Conservation (phyloP, 2,329 filamentous ascomycete genomes). For the Exophiala viscosa region DNA sequence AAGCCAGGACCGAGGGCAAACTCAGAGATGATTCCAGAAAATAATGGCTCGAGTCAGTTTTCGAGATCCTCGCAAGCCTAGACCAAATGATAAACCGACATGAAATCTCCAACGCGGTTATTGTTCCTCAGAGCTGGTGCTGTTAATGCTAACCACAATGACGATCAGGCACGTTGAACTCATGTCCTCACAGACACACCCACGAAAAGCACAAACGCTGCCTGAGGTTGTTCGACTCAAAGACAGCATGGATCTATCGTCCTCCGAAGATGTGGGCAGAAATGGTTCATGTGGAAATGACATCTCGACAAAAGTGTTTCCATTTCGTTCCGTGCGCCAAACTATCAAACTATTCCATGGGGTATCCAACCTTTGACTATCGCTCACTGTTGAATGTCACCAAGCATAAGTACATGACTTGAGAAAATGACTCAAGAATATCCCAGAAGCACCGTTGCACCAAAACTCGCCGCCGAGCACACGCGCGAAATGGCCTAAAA, state of each 20-base stretch:
- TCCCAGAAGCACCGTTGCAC: no score
- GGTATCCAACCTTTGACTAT: neutral
- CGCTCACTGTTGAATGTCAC: neutral
- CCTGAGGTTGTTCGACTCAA: no score
- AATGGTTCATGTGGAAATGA: no score
- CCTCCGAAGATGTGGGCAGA: neutral
- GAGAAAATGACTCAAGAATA: no score
- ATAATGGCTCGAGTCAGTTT: neutral
- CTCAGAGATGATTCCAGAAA: constrained; percentile 1
- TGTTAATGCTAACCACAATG: neutral
- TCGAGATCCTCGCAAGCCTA: constrained; percentile 8
- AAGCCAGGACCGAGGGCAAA: neutral
- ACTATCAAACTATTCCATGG: neutral
- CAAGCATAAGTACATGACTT: neutral
- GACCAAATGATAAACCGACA: constrained; percentile 15
- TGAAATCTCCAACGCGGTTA: constrained; percentile 2
- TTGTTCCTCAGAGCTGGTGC: neutral
- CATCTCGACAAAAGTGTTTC: no score
- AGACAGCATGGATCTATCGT: no score
- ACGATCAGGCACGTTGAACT: neutral
- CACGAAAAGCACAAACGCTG: no score
- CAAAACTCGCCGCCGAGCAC: no score
- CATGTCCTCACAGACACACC: neutral
- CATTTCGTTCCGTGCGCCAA: neutral
- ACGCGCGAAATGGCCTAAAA: neutral